A percentile compares a stretch with the other conserved stretches of the same genome.
phyloP scores from a whole-genome alignment of 2,329 filamentous ascomycete species.

The Ophiocordyceps australis region DNA sequence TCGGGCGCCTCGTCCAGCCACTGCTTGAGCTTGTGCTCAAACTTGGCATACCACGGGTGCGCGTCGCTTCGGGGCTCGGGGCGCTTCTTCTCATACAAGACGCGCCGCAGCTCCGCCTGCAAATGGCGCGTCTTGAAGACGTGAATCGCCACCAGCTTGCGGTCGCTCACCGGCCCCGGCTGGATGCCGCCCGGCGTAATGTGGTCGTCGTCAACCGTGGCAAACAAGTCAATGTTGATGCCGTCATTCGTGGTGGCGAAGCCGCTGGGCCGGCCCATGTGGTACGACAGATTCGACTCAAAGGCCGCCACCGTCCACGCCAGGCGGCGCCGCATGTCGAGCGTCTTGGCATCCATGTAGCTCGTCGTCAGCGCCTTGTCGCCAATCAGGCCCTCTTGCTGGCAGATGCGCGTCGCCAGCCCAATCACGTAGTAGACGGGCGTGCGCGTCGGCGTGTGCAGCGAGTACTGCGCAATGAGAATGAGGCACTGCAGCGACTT shows the following conservation, averaged over 20 bases:
- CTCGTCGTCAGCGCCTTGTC: conserved; percentile 68
- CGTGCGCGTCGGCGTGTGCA: conserved; percentile 79
- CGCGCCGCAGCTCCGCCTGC: conserved; percentile 74
- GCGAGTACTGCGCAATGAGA: conserved; percentile 77
- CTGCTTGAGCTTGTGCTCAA: conserved; percentile 58
- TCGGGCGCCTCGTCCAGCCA: conserved; percentile 68
- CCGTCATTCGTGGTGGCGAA: conserved; percentile 70
- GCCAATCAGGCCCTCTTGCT: conserved; percentile 73
- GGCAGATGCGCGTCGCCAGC: conserved; percentile 70
- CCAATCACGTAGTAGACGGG: conserved; percentile 90
- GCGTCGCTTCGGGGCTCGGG: conserved; percentile 58
- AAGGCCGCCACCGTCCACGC: conserved; percentile 80
- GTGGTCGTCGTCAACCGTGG: conserved; percentile 62
- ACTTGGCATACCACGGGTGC: conserved; percentile 73
- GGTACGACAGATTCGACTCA: conserved; percentile 77
- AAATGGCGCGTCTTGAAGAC: conserved; percentile 82
- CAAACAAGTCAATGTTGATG: conserved; percentile 74
- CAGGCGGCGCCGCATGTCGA: conserved; percentile 78
- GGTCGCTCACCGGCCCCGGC: conserved; percentile 53
- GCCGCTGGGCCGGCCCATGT: conserved; percentile 70
- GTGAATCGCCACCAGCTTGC: conserved; percentile 80
- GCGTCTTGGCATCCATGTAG: conserved; percentile 49
- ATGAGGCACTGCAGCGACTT: conserved; percentile 80
- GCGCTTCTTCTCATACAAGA: conserved; percentile 71
- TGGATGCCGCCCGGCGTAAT: conserved; percentile 65